These are phyloP conservation scores for Colletotrichum chrysophilum DNA, from an alignment of 2,329 filamentous ascomycete genomes.

Conservation along the genomic window DNA sequence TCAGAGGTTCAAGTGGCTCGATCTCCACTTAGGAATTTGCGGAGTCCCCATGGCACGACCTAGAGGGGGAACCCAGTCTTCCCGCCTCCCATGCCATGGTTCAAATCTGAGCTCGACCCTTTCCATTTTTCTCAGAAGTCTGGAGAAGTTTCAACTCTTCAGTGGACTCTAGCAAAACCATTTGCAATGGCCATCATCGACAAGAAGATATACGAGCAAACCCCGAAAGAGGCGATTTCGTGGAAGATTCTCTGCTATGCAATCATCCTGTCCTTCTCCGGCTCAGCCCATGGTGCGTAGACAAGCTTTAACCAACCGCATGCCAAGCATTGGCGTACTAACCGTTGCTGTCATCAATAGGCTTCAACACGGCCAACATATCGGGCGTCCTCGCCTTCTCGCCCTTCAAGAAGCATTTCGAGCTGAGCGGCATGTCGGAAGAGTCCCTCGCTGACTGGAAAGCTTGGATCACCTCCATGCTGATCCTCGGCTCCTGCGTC, in stretches of 20 bases:
- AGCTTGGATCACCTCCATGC: neutral
- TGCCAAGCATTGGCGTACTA: neutral
- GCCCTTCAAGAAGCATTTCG: neutral
- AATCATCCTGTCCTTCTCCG: neutral
- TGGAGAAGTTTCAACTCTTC: neutral
- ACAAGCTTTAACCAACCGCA: neutral
- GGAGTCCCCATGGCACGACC: neutral
- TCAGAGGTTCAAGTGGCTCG: neutral
- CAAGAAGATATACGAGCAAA: neutral
- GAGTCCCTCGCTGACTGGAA: neutral
- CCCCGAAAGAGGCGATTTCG: neutral
- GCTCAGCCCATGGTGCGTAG: neutral
- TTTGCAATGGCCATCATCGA: neutral
- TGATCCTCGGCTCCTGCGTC: neutral
- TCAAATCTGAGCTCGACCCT: neutral
- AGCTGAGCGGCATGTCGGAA: neutral
- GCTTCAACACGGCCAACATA: neutral
- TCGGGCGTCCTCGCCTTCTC: neutral
- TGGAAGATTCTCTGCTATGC: neutral
- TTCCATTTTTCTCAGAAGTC: neutral
- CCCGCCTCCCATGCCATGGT: neutral
- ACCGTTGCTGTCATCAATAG: neutral
- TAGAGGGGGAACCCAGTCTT: neutral
- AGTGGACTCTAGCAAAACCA: fast-evolving
- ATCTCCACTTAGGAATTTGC: neutral